Evolutionary conservation across 164 flowering plant species (phyloP), one percentile per base, ranked within the genome.

Genomic region (Macadamia tetraphylla): DNA sequence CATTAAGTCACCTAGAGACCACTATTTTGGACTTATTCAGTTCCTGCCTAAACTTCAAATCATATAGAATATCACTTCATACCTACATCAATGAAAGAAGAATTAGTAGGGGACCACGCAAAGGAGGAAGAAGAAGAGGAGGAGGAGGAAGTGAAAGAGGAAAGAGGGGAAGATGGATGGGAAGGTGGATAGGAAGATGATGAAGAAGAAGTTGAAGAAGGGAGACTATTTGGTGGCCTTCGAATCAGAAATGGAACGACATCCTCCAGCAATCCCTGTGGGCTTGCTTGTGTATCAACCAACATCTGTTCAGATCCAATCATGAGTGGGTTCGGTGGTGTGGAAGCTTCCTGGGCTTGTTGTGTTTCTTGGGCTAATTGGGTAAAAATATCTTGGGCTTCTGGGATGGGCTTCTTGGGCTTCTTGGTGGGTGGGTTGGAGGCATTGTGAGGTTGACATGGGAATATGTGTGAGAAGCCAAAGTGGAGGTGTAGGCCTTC

Each of bases 401-500:
- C 64, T 1, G 49, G 55, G n/a, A 7, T 46, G 29, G 3, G 15
- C 17, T 63, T 35, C 58, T 73, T 3, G 63, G 55, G 29, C 78
- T 81, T 81, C 78, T 85, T 85, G 10, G 66, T 12, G 29, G 84
- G 71, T 70, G 80, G 73, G 48, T 65, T n/a, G 58, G n/a, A 29
- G 35, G 8, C 31, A 9, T 29, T 18, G 30, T 70, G 73, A 32
- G 71, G 51, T 42, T 66, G 76, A 46, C 43, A 62, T 42, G 53
- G 43, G 9, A 73, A 67, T 74, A 86, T 83, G 70, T 71, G 84
- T 29, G 94, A 90, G 76, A 82, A 87, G 31, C 83, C 76, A 57
- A 84, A 94, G 68, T 94, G 98, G 59, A 94, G 88, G 76, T 94
- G 98, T 60, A 91, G 90, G 3, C 98, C 98, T 78, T 94, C 98